Percentiles rank a stretch among this genome's conserved stretches.
Evolutionary conservation across 108 stramenopile species (phyloP).

Genomic region (Hondaea fermentalgiana): DNA sequence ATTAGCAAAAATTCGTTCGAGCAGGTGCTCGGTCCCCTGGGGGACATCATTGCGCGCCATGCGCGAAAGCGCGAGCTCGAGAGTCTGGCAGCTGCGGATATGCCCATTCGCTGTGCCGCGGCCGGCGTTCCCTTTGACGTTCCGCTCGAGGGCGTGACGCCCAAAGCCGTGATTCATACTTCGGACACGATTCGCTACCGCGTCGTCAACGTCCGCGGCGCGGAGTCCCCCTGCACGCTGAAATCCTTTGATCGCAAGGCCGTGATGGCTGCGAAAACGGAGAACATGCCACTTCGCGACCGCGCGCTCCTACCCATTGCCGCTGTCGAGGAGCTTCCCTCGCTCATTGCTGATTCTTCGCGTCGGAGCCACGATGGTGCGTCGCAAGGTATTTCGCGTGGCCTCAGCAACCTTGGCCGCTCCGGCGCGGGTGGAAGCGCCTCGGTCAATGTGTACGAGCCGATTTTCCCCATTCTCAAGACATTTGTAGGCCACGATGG

Average conservation of each 20-base stretch:
- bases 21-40: constrained; percentile 2
- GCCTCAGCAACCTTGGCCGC: too few species aligned
- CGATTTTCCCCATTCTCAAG: neutral
- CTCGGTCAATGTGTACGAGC: neutral
- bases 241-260: neutral
- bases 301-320: neutral
- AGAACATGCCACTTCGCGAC: neutral
- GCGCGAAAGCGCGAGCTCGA: neutral
- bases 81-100: neutral
- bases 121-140: neutral
- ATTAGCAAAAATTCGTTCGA: constrained; percentile 12
- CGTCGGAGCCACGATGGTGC: neutral
- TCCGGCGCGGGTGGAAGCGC: too few species aligned
- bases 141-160: neutral
- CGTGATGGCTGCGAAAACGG: neutral
- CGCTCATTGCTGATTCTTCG: neutral
- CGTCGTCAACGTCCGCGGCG: neutral
- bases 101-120: neutral
- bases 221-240: neutral
- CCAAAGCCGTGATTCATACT: neutral
- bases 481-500: neutral
- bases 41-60: constrained; percentile 2
- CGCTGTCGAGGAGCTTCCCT: neutral
- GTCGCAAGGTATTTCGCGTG: too few species aligned
- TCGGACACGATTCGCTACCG: neutral